These are phyloP conservation scores for Phoenix roebelenii DNA, from an alignment of 176 grass and related monocot genomes.

Conservation along the genomic window DNA sequence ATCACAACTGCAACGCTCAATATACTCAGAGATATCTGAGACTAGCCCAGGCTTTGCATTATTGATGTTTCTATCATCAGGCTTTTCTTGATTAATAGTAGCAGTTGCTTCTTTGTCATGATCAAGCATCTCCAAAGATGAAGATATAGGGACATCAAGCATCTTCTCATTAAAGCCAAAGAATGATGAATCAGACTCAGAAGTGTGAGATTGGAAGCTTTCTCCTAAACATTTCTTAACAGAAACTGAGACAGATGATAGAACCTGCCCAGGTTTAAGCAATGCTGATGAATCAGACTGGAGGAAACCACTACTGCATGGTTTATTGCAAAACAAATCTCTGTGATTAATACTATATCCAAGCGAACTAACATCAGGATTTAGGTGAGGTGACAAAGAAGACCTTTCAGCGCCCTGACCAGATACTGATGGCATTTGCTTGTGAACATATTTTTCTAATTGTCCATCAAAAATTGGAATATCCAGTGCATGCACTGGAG, in stretches of 20 bases:
- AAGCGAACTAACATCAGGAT: background rate
- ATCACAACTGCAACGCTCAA: background rate
- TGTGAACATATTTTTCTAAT: too few species aligned
- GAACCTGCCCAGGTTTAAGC: background rate
- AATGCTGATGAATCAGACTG: background rate
- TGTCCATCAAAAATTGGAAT: slow-evolving; percentile 2
- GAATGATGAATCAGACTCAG: background rate
- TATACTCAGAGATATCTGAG: background rate
- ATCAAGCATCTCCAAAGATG: background rate
- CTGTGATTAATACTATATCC: background rate
- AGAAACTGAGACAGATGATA: background rate
- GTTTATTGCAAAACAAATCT: background rate
- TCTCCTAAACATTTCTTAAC: background rate
- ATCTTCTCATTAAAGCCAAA: background rate
- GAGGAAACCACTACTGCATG: too few species aligned
- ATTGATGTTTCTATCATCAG: background rate
- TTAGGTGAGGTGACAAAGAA: too few species aligned
- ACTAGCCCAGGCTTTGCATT: background rate
- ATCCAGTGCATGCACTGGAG: slow-evolving; percentile 5
- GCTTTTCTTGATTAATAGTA: slow-evolving; percentile 1
- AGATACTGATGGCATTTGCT: too few species aligned
- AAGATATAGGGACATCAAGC: background rate
- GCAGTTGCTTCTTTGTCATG: background rate
- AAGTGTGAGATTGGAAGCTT: background rate
- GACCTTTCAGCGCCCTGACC: too few species aligned